Percentiles rank a stretch among this genome's conserved stretches.
Conservation (phyloP, 768 basidiomycete species). For the Mycena vulgaris region DNA sequence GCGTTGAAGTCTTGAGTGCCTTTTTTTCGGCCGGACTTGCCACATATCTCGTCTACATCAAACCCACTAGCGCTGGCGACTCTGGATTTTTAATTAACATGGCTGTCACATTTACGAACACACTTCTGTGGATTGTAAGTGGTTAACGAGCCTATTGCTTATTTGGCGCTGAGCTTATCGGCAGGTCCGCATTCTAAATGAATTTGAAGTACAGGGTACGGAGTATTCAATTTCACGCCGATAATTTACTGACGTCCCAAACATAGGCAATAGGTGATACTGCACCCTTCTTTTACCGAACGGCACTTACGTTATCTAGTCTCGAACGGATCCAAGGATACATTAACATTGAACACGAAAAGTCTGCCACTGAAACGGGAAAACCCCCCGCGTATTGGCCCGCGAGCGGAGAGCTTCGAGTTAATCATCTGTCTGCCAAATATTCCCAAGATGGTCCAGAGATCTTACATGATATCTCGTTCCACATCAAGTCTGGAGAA, state of each 20-base stretch:
- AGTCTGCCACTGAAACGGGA: conserved; percentile 53
- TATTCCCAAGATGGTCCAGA: conserved; percentile 68
- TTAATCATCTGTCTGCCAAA: conserved; percentile 70
- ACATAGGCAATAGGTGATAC: background rate
- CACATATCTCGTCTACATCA: conserved; percentile 65
- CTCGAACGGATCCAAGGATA: conserved; percentile 82
- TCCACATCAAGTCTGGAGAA: conserved; percentile 67
- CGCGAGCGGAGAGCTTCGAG: conserved; percentile 66
- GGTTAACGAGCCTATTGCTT: too few species aligned
- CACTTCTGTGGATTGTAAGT: conserved; percentile 48
- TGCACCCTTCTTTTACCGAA: background rate
- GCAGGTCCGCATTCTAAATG: conserved; percentile 37
- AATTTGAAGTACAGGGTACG: conserved; percentile 11
- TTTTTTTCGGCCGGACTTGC: conserved; percentile 61
- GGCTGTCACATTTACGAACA: conserved; percentile 50
- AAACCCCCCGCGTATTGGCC: conserved; percentile 80
- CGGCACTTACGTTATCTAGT: conserved; percentile 40
- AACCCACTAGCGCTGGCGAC: conserved; percentile 57
- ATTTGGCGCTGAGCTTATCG: too few species aligned
- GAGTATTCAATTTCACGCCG: background rate
- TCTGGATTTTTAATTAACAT: conserved; percentile 70
- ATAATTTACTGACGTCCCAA: background rate
- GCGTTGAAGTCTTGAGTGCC: conserved; percentile 38
- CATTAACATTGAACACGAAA: conserved; percentile 70
- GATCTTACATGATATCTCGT: conserved; percentile 69